phyloP scores from a whole-genome alignment of 225 moss, liverwort and hornwort species.

The Physcomitrium patens region DNA sequence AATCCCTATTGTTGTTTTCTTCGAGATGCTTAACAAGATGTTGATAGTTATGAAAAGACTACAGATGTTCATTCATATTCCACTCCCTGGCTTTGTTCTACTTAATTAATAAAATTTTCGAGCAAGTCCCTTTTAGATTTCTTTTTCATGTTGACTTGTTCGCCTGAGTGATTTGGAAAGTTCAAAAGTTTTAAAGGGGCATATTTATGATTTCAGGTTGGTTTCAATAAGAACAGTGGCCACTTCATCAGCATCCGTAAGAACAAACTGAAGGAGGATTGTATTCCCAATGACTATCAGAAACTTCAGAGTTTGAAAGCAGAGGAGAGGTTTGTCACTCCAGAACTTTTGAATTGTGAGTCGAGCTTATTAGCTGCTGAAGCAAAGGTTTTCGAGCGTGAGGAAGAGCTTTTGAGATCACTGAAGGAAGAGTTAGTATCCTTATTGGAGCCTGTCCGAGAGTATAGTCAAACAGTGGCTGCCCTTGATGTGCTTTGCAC shows the following conservation, averaged over 20 bases:
- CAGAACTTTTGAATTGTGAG: constrained; percentile 62
- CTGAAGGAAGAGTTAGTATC: constrained; percentile 61
- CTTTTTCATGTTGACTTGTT: not conserved
- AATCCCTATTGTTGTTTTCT: constrained; percentile 5
- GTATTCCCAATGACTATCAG: constrained; percentile 60
- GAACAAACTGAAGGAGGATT: constrained; percentile 61
- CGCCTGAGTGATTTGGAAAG: not conserved
- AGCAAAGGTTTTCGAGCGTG: constrained; percentile 58
- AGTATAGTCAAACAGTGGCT: constrained; percentile 66
- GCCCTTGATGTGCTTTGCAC: constrained; percentile 70
- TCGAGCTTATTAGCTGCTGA: constrained; percentile 57
- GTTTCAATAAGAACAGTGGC: constrained; percentile 60
- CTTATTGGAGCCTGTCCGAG: constrained; percentile 63
- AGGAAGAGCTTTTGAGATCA: constrained; percentile 60
- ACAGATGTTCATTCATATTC: not conserved
- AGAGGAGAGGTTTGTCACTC: constrained; percentile 71
- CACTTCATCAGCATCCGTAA: constrained; percentile 69
- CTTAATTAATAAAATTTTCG: not conserved
- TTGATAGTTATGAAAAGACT: constrained; percentile 11
- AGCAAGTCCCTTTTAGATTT: constrained; percentile 3
- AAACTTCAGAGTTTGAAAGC: constrained; percentile 71
- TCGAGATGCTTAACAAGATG: constrained; percentile 19
- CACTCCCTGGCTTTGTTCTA: not conserved
- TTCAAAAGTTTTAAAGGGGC: constrained; percentile 3
- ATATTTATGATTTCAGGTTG: constrained; percentile 49